Evolutionary conservation across 2,329 filamentous ascomycete species (phyloP), one percentile per base, ranked within the genome.

Genomic region (Chalaropsis ovoidea): DNA sequence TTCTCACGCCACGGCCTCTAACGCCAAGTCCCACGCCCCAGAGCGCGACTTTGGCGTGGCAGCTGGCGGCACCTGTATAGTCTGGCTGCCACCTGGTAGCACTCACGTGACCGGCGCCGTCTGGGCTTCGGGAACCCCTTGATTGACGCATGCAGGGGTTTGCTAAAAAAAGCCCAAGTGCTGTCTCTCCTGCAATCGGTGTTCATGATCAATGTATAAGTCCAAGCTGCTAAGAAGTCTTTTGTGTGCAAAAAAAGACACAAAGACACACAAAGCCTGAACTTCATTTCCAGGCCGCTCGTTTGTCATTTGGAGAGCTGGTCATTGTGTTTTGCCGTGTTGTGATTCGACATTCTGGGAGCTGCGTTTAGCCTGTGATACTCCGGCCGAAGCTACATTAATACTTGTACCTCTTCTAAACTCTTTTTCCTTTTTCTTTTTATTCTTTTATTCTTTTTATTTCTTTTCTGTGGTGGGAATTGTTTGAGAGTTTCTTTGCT

Each of bases 391-490:
- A 39, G 27, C 15, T 58, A n/a, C 54, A 31, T 35, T 58, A 13
- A 52, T 52, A 52, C 19, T 27, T 62, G 27, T 63, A 45, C 39
- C 31, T 64, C 1, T 39, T 54, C 47, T 41, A 1, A n/a, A 19
- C 13, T 49, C 17, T 41, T 35, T 22, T 41, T 63, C 54, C 22
- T 52, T 41, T 41, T 64, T 42, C 41, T 56, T 42, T 63, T 42
- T 35, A 11, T 61, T 24, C 7, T 27, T 42, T 62, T 31, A 17
- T 60, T 65, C 41, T 41, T 65, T 41, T 63, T 63, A n/a, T 35
- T 47, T 35, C 41, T 45, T 24, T n/a, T 31, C 43, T 39, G 10
- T 47, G 43, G 3, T 47, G 43, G 43, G 43, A 47, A 47, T 19
- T 47, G 43, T 58, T 39, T n/a, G 54, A 39, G 54, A 58, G 54